Evolutionary conservation across 352 stramenopile genomes (phyloP).

Genomic region (Phytopythium boreale): DNA sequence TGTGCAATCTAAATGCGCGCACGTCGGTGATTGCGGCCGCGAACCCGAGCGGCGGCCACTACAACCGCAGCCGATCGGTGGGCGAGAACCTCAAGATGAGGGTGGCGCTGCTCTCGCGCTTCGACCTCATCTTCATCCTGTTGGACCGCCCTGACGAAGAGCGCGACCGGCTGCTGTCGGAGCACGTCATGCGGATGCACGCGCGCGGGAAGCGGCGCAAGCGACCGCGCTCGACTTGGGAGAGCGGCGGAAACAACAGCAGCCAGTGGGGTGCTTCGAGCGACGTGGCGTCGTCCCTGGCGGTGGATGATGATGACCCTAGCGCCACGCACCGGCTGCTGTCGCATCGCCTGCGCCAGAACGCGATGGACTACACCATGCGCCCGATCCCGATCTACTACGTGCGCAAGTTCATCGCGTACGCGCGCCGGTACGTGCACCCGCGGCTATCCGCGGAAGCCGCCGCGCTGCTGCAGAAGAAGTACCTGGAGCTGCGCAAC

Average conservation of each 20-base stretch:
- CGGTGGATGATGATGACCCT: slow-evolving; percentile 10
- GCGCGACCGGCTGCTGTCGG: slow-evolving; percentile 91
- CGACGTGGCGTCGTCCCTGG: slow-evolving; percentile 5
- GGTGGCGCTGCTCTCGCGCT: slow-evolving; percentile 93
- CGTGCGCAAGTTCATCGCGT: slow-evolving; percentile 97
- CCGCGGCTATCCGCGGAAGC: slow-evolving; percentile 75
- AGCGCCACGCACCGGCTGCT: slow-evolving; percentile 21
- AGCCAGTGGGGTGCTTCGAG: slow-evolving; percentile 24
- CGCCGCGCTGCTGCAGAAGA: slow-evolving; percentile 71
- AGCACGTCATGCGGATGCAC: slow-evolving; percentile 95
- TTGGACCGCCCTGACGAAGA: slow-evolving; percentile 92
- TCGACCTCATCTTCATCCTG: slow-evolving; percentile 98
- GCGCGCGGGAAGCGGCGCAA: slow-evolving; percentile 32
- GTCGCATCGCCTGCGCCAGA: slow-evolving; percentile 50
- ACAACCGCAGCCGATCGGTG: slow-evolving; percentile 94
- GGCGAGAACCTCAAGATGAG: slow-evolving; percentile 97
- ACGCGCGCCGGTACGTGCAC: slow-evolving; percentile 93
- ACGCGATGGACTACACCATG: slow-evolving; percentile 42
- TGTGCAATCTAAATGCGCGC: slow-evolving; percentile 93
- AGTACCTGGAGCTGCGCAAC: slow-evolving; percentile 86
- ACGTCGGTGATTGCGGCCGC: slow-evolving; percentile 96
- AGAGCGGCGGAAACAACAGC: slow-evolving; percentile 1
- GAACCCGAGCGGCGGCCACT: slow-evolving; percentile 96
- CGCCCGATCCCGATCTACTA: slow-evolving; percentile 70
- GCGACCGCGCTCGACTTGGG: slow-evolving; percentile 16